Percentiles rank a stretch among this genome's conserved stretches.
phyloP scores from a whole-genome alignment of 164 flowering plant species.

The Magnolia officinalis region DNA sequence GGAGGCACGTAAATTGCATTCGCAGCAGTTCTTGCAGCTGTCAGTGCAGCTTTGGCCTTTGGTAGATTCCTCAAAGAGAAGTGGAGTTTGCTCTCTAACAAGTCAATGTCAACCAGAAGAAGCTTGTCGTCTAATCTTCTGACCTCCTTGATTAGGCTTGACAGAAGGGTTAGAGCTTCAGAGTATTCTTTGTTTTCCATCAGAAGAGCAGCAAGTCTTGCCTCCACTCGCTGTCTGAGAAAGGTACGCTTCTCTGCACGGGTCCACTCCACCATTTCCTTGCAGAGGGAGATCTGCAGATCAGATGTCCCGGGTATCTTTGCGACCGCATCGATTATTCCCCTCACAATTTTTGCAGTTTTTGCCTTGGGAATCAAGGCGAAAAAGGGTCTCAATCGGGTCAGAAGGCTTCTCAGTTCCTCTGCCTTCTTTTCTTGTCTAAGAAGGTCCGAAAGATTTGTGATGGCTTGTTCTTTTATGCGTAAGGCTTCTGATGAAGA shows the following conservation, averaged over 20 bases:
- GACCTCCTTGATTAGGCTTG: constrained; percentile 56
- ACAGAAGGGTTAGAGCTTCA: constrained; percentile 51
- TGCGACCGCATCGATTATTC: constrained; percentile 61
- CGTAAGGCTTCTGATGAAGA: constrained; percentile 56
- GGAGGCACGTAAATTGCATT: constrained; percentile 79
- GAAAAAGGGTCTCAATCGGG: constrained; percentile 64
- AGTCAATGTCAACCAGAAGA: constrained; percentile 65
- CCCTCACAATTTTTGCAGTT: constrained; percentile 65
- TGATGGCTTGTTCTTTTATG: constrained; percentile 57
- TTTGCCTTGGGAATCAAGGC: constrained; percentile 64
- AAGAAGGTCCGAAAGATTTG: constrained; percentile 60
- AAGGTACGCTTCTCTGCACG: constrained; percentile 63
- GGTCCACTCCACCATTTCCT: constrained; percentile 69
- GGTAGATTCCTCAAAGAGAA: constrained; percentile 59
- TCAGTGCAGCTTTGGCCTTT: constrained; percentile 70
- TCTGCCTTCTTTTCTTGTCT: constrained; percentile 57
- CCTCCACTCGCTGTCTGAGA: constrained; percentile 61
- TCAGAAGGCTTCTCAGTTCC: constrained; percentile 59
- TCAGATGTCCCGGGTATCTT: constrained; percentile 63
- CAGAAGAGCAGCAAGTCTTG: constrained; percentile 62
- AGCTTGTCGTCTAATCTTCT: constrained; percentile 71
- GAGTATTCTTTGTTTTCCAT: constrained; percentile 58
- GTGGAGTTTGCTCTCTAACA: constrained; percentile 66
- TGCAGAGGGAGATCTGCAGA: constrained; percentile 63
- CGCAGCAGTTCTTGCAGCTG: constrained; percentile 71